Base-by-base conservation (phyloP, 2,329 filamentous ascomycete genomes). In the Ramularia collo-cygni region DNA sequence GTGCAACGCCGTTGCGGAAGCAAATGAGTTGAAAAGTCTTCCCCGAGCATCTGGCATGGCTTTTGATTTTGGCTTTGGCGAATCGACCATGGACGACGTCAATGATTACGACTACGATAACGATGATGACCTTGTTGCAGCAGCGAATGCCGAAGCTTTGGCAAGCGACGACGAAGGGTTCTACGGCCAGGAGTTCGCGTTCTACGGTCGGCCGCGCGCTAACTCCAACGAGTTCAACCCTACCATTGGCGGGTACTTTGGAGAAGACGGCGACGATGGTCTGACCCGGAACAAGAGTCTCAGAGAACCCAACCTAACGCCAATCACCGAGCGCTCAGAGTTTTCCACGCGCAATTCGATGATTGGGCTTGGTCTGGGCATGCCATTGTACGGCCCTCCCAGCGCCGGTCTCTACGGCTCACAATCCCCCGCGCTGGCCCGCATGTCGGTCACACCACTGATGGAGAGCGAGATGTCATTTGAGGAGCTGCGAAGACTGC, bases 111-210 rank as follows among this genome's bases (percentile, higher is more conserved):
- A 66, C 26, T 61, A 57, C 31, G 62, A 57, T 2, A 64, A 68
- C 43, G 88, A 96, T 50, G 89, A 95, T 53, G 79, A 81, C 21
- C 92, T 96, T 53, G 93, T 98, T 44, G 90, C 89, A 0, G 92
- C 88, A 42, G 92, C 92, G 4, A 98, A 98, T 53, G 89, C 90
- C 1, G 89, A 92, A 59, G 92, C 85, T 1, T 71, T 98, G 6
- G 90, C 92, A 32, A 89, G 87, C 51, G 92, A 98, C 56, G 82
- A 82, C 5, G 90, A 95, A 48, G 90, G 87, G 1, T 93, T 92
- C 68, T 98, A 98, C 57, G 92, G 92, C 0, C 83, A 88, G 52
- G 92, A 98, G 60, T 98, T 98, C 57, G 89, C 88, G 1, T 98
- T 98, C 62, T 98, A 95, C 61, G 87, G 89, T 8, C 59, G 64